phyloP scores from a whole-genome alignment of 148 eudicot genomes.

The Chenopodium berlandieri region DNA sequence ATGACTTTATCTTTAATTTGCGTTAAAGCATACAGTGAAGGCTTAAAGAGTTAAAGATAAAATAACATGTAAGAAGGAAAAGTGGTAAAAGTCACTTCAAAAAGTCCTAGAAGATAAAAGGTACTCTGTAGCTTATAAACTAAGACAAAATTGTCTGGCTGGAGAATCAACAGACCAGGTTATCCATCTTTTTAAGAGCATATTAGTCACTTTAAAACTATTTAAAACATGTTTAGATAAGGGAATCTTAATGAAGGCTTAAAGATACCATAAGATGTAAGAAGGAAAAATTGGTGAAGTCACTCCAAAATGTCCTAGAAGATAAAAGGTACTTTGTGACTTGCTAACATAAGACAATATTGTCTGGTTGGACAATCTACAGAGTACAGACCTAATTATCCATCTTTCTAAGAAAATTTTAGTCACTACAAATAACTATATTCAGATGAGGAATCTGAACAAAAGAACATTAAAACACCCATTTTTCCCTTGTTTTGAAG shows the following conservation, averaged over 20 bases:
- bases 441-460: background rate
- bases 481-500: background rate
- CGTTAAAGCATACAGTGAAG: background rate
- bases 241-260: background rate
- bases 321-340: background rate
- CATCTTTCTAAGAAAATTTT: background rate
- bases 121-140: background rate
- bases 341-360: background rate
- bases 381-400: background rate
- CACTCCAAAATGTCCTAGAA: background rate
- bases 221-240: background rate
- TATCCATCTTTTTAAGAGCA: background rate
- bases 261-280: background rate
- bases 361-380: background rate
- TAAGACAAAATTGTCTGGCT: background rate
- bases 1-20: background rate
- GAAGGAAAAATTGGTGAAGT: background rate
- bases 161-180: conserved; percentile 1
- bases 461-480: background rate
- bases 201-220: background rate
- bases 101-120: background rate
- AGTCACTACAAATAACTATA: background rate
- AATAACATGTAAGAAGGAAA: background rate
- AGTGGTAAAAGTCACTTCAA: background rate
- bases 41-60: background rate